Percentiles rank a stretch among this genome's conserved stretches.
Evolutionary conservation across 257 asterid species (phyloP).

Genomic region (Asclepias syriaca): DNA sequence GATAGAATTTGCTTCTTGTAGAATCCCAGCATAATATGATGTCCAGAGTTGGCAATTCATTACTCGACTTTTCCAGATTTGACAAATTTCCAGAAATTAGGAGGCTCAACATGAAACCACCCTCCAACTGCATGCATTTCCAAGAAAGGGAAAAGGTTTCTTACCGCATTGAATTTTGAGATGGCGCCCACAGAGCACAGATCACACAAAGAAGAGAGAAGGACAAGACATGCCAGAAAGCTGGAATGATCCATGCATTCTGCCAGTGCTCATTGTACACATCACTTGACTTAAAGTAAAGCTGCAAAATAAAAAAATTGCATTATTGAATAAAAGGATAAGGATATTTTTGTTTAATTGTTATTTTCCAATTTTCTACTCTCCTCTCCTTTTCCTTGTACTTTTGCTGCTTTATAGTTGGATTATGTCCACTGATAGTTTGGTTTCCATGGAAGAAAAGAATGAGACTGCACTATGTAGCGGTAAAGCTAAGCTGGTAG

Average conservation of each 20-base stretch:
- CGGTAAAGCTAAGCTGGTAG: no score
- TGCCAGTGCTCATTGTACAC: slow-evolving; percentile 89
- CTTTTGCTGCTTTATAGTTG: not conserved
- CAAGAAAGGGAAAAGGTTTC: not conserved
- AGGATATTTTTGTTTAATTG: not conserved
- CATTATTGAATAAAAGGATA: not conserved
- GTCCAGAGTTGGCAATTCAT: not conserved
- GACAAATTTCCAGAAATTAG: not conserved
- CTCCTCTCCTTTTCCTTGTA: not conserved
- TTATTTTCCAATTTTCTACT: no score
- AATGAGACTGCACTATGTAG: not conserved
- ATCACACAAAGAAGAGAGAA: slow-evolving; percentile 83
- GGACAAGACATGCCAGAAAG: slow-evolving; percentile 93
- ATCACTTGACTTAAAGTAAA: slow-evolving; percentile 85
- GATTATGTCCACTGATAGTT: not conserved
- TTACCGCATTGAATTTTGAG: slow-evolving; percentile 88
- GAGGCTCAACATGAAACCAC: not conserved
- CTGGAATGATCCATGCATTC: slow-evolving; percentile 96
- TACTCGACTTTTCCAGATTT: not conserved
- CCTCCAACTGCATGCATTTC: not conserved
- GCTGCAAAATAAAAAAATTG: slow-evolving; percentile 42
- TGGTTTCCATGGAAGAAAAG: not conserved
- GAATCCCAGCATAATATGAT: not conserved
- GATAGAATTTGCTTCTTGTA: not conserved
- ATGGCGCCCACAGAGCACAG: slow-evolving; percentile 97